These are phyloP conservation scores for Galerina marginata DNA, from an alignment of 768 basidiomycete genomes.

Conservation along the genomic window DNA sequence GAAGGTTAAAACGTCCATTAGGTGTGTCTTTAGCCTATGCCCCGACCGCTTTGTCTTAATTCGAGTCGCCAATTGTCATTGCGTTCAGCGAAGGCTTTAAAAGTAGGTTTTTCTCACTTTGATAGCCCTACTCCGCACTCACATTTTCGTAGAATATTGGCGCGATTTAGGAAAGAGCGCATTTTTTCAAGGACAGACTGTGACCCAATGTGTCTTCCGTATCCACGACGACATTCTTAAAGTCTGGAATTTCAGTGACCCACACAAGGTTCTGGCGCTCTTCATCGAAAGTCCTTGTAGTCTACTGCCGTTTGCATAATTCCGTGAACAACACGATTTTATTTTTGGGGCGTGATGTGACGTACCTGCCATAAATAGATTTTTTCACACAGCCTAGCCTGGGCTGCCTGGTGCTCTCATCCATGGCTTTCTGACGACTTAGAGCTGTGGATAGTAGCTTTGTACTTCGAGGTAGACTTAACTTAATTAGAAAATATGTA, in stretches of 20 bases:
- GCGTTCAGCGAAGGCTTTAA: background rate
- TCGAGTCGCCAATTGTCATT: background rate
- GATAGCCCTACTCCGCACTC: too few relatives aligned
- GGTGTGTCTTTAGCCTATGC: background rate
- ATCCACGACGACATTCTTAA: conserved; percentile 19
- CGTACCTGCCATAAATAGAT: too few relatives aligned
- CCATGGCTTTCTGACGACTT: too few relatives aligned
- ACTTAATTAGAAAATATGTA: too few relatives aligned
- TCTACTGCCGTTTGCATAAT: too few relatives aligned
- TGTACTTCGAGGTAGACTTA: too few relatives aligned
- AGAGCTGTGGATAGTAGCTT: too few relatives aligned
- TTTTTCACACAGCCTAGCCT: too few relatives aligned
- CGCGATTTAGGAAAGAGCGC: background rate
- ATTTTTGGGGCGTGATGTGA: too few relatives aligned
- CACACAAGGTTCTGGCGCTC: background rate
- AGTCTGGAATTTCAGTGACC: conserved; percentile 28
- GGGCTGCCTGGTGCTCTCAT: too few relatives aligned
- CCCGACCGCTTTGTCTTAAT: too few relatives aligned
- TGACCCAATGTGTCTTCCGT: conserved; percentile 11
- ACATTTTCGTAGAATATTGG: background rate
- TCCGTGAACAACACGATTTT: too few relatives aligned
- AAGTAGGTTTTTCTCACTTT: background rate
- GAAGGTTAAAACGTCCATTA: background rate
- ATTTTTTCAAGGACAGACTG: conserved; percentile 3
- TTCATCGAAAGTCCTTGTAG: background rate